A percentile compares a stretch with the other conserved stretches of the same genome.
These are phyloP conservation scores for Cucurbita moschata DNA, from an alignment of 306 rosid genomes.

Conservation along the genomic window DNA sequence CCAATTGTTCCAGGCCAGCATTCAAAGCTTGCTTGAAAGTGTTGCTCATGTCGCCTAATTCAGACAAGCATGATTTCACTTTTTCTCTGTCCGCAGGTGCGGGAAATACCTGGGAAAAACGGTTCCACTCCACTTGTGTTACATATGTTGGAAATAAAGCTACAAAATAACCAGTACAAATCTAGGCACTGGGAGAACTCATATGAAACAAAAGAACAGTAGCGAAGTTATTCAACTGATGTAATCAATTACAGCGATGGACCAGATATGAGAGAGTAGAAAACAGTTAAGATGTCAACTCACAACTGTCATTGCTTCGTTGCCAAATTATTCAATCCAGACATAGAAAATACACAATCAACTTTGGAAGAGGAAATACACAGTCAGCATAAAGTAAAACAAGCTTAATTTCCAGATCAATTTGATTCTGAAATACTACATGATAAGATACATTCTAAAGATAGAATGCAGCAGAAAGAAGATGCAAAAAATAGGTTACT, in stretches of 20 bases:
- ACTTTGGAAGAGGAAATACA: background rate
- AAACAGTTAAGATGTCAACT: background rate
- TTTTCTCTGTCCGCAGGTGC: slow-evolving; percentile 70
- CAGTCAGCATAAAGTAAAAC: background rate
- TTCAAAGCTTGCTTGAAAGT: slow-evolving; percentile 75
- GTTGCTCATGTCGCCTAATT: slow-evolving; percentile 70
- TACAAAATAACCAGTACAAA: background rate
- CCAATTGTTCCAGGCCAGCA: slow-evolving; percentile 78
- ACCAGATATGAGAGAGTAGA: background rate
- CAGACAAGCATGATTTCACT: slow-evolving; percentile 87
- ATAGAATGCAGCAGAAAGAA: background rate
- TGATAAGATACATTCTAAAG: background rate
- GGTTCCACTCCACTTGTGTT: slow-evolving; percentile 4
- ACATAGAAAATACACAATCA: background rate
- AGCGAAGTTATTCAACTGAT: background rate
- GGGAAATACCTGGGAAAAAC: slow-evolving; percentile 51
- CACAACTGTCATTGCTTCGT: background rate
- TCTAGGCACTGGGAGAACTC: background rate
- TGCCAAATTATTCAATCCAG: background rate
- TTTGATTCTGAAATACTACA: background rate
- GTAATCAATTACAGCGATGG: background rate
- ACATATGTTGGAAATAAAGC: background rate
- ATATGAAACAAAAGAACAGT: background rate
- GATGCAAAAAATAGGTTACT: background rate
- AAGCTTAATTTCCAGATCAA: background rate